A percentile compares a stretch with the other conserved stretches of the same genome.
Conservation (phyloP, 1,284 basidiomycete species). For the Sanghuangporus weigelae region DNA sequence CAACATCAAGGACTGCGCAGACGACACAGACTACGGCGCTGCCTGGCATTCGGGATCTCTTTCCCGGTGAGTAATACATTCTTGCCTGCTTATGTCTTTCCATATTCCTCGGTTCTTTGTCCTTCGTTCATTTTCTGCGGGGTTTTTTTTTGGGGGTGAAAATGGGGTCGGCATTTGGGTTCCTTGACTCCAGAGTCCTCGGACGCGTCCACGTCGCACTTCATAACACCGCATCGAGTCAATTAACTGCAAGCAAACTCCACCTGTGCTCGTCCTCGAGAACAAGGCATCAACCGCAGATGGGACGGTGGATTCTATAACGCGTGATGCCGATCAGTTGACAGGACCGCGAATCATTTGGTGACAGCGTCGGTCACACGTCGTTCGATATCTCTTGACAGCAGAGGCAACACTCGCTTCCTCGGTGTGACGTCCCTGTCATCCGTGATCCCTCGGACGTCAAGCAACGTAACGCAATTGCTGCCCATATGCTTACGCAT, state of each 20-base stretch:
- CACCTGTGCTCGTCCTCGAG: no score
- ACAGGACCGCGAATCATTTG: not conserved
- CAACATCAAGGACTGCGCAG: not conserved
- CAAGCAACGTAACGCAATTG: no score
- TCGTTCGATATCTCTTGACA: no score
- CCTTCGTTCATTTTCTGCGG: not conserved
- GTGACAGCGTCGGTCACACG: not conserved
- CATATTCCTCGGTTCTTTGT: not conserved
- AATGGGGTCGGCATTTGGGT: no score
- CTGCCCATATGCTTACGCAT: no score
- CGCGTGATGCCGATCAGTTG: not conserved
- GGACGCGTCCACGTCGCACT: not conserved
- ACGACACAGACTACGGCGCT: not conserved
- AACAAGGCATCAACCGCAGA: no score
- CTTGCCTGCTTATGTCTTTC: not conserved
- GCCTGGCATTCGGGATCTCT: slow-evolving; percentile 14
- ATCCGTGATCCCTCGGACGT: no score
- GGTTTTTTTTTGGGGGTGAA: no score
- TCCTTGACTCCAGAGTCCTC: not conserved
- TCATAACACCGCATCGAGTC: not conserved
- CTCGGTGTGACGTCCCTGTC: no score
- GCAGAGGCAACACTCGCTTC: no score
- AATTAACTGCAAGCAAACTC: not conserved
- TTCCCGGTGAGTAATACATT: slow-evolving; percentile 13
- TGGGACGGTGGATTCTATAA: not conserved